phyloP scores from a whole-genome alignment of 768 basidiomycete genomes.

The Filobasidium wieringae region DNA sequence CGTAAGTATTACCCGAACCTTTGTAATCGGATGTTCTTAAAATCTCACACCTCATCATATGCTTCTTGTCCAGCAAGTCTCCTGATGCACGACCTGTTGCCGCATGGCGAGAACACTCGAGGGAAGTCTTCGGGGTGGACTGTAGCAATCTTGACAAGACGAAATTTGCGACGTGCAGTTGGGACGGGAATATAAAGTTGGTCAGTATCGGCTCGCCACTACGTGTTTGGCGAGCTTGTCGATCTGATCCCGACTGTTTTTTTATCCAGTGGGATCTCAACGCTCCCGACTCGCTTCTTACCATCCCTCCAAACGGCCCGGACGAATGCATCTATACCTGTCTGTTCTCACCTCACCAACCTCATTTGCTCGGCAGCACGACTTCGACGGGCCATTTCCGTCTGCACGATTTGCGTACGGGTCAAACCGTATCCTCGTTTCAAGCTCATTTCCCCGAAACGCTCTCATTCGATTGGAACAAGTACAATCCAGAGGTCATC shows the following conservation, averaged over 20 bases:
- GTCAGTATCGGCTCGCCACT: conserved; percentile 48
- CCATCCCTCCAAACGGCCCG: conserved; percentile 42
- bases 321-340: conserved; percentile 59
- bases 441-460: conserved; percentile 11
- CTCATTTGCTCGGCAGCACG: conserved; percentile 66
- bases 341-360: conserved; percentile 82
- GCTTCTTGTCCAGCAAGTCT: too few relatives aligned
- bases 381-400: conserved; percentile 61
- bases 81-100: conserved; percentile 86
- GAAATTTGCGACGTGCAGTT: conserved; percentile 38
- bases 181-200: conserved; percentile 83
- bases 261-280: conserved; percentile 70
- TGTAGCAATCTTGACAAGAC: conserved; percentile 77
- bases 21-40: too few relatives aligned
- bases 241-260: not conserved
- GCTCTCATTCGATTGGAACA: conserved; percentile 32
- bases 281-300: conserved; percentile 61
- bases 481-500: conserved; percentile 22
- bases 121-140: conserved; percentile 85
- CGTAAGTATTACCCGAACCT: conserved; percentile 53
- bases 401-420: conserved; percentile 23
- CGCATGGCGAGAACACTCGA: conserved; percentile 86
- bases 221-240: too few relatives aligned
- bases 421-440: not conserved
- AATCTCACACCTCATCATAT: too few relatives aligned